A percentile compares a stretch with the other conserved stretches of the same genome.
Evolutionary conservation across 352 stramenopile genomes (phyloP).

Genomic region (Globisporangium megalacanthum): DNA sequence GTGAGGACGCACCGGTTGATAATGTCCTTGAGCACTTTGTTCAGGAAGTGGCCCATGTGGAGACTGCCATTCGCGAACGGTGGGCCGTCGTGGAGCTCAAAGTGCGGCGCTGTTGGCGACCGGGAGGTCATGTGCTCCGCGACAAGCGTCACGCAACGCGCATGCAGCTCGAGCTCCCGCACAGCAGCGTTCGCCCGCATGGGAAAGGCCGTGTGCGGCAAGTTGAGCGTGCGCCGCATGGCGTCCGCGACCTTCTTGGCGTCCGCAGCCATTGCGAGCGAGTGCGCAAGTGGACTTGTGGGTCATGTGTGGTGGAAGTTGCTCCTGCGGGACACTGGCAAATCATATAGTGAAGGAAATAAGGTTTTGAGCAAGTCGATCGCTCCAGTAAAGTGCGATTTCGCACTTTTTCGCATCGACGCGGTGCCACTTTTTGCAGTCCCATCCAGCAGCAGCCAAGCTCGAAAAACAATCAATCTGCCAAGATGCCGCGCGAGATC

Average conservation of each 20-base stretch:
- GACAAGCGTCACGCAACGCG: conserved; percentile 55
- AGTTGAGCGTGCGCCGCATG: conserved; percentile 91
- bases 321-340: too few relatives aligned
- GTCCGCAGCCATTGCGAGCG: conserved; percentile 12
- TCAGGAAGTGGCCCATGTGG: conserved; percentile 96
- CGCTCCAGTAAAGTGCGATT: too few relatives aligned
- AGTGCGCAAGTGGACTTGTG: too few relatives aligned
- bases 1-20: conserved; percentile 83
- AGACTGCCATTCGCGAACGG: conserved; percentile 98
- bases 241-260: conserved; percentile 60
- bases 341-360: too few relatives aligned
- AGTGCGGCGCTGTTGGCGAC: conserved; percentile 29
- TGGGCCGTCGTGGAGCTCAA: conserved; percentile 97
- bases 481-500: conserved; percentile 96
- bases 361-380: too few relatives aligned
- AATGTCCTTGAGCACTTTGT: conserved; percentile 96
- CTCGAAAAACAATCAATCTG: too few relatives aligned
- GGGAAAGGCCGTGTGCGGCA: conserved; percentile 94
- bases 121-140: conserved; percentile 39
- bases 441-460: too few relatives aligned
- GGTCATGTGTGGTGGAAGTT: too few relatives aligned
- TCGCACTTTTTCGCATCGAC: too few relatives aligned
- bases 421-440: not conserved
- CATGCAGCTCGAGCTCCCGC: conserved; percentile 68
- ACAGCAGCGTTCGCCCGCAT: conserved; percentile 94